Evolutionary conservation across 2,329 filamentous ascomycete species (phyloP), one percentile per base, ranked within the genome.

Genomic region (Diaporthe sp.): DNA sequence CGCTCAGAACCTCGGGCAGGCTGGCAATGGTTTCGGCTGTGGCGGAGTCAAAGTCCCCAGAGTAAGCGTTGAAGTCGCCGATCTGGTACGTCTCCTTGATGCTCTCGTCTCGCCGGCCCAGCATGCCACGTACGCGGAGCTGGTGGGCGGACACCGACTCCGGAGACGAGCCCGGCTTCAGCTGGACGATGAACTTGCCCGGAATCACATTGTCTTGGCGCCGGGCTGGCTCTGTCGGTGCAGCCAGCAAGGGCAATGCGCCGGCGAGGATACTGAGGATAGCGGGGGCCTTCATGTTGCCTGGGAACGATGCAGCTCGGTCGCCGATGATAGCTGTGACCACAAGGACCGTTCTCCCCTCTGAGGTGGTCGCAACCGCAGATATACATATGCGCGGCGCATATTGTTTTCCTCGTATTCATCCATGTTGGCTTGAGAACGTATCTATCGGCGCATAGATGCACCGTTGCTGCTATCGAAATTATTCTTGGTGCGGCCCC

Each of bases 61-160:
- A 50, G 42, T 65, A 65, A 22, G 61, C 61, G 12, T 65, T 65
- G 61, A 65, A 65, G 61, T 65, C 61, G 19, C 61, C 61, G 13
- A 65, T 65, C 42, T 65, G 42, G 61, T 50, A 65, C 61, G 61
- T 65, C 42, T 65, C 61, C 30, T 65, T 65, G 42, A 65, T 65
- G 61, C 61, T 50, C 30, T 65, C 61, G 22, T 65, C 61, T 10
- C 61, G 61, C 0, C 61, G 61, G 61, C 10, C 61, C 42, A 65
- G 44, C 12, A 65, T 42, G 10, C 61, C 61, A 1, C 61, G 61
- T 42, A 65, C 61, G 27, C 61, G 61, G 19, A 65, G 61, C 42
- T 65, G 61, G 2, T 65, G 61, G 17, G 61, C 61, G 1, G 42
- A 50, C 30, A 65, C 61, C 19, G 61, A 65, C 30, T 65, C 61